phyloP scores from a whole-genome alignment of 202 grass and related monocot species.

The Elaeis oleifera region DNA sequence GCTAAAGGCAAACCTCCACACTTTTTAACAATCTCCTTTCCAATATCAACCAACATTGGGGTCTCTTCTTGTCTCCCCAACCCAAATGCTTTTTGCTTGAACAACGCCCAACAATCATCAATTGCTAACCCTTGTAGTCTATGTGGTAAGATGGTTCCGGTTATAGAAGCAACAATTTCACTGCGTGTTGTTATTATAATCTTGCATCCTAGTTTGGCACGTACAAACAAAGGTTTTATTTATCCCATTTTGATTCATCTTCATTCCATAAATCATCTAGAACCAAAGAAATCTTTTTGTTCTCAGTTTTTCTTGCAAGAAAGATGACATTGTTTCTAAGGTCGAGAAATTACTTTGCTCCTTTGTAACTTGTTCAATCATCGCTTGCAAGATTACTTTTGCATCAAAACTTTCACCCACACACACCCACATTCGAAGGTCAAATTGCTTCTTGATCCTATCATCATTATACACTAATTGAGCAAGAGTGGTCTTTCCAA shows the following conservation, averaged over 20 bases:
- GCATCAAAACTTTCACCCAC: conserved; percentile 10
- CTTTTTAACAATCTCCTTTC: too few relatives aligned
- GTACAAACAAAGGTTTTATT: neutral
- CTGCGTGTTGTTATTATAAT: too few relatives aligned
- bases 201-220: too few relatives aligned
- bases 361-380: neutral
- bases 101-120: too few relatives aligned
- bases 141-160: too few relatives aligned
- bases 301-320: conserved; percentile 13
- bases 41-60: too few relatives aligned
- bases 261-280: conserved; percentile 14
- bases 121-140: too few relatives aligned
- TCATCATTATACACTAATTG: neutral
- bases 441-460: conserved; percentile 4
- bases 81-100: too few relatives aligned
- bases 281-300: conserved; percentile 28
- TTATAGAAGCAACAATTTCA: too few relatives aligned
- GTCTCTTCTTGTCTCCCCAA: neutral
- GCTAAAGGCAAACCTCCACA: too few relatives aligned
- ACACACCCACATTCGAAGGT: conserved; percentile 13
- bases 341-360: neutral
- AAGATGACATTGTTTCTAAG: conserved; percentile 4
- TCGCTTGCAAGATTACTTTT: neutral
- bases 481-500: too few relatives aligned
- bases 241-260: conserved; percentile 5